These are phyloP conservation scores for Royoungia palumana DNA, from an alignment of 768 basidiomycete species.

Conservation along the genomic window DNA sequence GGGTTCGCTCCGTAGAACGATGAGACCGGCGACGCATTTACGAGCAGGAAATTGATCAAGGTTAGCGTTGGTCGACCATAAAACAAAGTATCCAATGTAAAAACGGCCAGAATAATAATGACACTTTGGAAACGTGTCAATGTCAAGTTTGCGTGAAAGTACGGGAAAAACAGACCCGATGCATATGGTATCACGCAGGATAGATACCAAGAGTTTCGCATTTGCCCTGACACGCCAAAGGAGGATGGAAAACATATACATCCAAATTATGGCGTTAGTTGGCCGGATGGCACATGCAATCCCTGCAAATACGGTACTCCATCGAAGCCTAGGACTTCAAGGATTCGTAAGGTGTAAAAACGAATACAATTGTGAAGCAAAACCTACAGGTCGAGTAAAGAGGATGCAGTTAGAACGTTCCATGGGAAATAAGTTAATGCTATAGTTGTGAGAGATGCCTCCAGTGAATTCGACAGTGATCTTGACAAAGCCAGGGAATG, in stretches of 20 bases:
- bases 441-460: constrained; percentile 78
- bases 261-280: constrained; percentile 86
- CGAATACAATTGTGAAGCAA: background rate
- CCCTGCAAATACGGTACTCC: constrained; percentile 59
- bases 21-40: constrained; percentile 83
- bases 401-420: constrained; percentile 39
- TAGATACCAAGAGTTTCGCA: constrained; percentile 23
- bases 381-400: constrained; percentile 19
- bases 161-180: constrained; percentile 44
- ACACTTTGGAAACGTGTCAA: constrained; percentile 16
- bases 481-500: constrained; percentile 80
- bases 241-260: constrained; percentile 59
- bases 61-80: constrained; percentile 68
- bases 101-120: constrained; percentile 27
- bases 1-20: constrained; percentile 87
- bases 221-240: constrained; percentile 51
- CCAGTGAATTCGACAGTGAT: constrained; percentile 89
- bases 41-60: constrained; percentile 74
- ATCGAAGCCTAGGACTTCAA: constrained; percentile 31
- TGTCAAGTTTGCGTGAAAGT: background rate
- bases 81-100: constrained; percentile 65
- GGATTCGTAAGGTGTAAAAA: constrained; percentile 29
- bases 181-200: constrained; percentile 38
- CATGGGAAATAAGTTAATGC: constrained; percentile 81
- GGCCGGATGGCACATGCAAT: constrained; percentile 82